Evolutionary conservation across 108 stramenopile genomes (phyloP).

Genomic region (Asterionellopsis glacialis): DNA sequence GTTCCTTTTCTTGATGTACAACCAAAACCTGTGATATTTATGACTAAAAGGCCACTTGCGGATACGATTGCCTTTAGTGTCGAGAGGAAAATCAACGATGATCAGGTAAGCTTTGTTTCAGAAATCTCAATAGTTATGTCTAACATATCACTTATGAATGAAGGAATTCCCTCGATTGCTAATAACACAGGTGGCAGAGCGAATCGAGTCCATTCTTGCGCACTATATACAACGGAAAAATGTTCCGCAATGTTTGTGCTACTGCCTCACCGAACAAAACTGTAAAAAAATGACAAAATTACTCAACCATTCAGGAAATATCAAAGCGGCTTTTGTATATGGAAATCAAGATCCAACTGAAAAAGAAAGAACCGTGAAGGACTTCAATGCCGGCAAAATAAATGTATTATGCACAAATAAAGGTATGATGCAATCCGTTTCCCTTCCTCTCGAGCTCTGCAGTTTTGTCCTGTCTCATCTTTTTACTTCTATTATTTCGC

Average conservation of each 20-base stretch:
- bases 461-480: not conserved
- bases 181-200: conserved; percentile 6
- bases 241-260: not conserved
- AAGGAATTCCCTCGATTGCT: too few relatives aligned
- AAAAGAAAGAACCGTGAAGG: not conserved
- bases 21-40: conserved; percentile 2
- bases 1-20: too few relatives aligned
- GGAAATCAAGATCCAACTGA: not conserved
- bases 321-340: not conserved
- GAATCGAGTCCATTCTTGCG: not conserved
- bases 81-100: conserved; percentile 9
- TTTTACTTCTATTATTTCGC: not conserved
- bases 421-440: not conserved
- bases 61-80: conserved; percentile 6
- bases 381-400: conserved; percentile 1
- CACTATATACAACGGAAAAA: not conserved
- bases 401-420: conserved; percentile 6
- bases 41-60: not conserved
- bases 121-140: not conserved
- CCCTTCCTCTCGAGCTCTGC: not conserved
- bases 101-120: conserved; percentile 3
- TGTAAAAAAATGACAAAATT: not conserved
- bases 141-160: not conserved
- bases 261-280: not conserved
- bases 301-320: not conserved